These are phyloP conservation scores for Mortierella sp. DNA, from an alignment of 371 early-diverging fungal genomes.

Conservation along the genomic window DNA sequence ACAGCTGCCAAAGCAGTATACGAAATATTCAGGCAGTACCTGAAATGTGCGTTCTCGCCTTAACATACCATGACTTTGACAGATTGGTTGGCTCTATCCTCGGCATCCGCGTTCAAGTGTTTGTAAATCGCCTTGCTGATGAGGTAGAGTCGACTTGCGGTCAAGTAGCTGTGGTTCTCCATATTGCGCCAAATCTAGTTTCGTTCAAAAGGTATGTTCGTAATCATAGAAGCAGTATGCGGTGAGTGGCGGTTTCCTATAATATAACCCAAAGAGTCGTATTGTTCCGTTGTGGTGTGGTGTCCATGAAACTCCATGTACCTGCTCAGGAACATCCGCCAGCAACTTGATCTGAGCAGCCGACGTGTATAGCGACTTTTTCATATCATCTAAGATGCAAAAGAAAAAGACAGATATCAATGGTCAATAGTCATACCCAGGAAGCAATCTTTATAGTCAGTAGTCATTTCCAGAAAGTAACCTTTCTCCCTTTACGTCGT, in stretches of 20 bases:
- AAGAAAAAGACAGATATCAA: not conserved
- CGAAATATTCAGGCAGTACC: not conserved
- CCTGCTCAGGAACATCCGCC: conserved; percentile 91
- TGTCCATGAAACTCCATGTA: conserved; percentile 26
- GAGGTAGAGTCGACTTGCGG: conserved; percentile 78
- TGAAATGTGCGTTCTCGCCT: not conserved
- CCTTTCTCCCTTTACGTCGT: not conserved
- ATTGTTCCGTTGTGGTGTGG: not conserved
- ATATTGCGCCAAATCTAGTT: conserved; percentile 81
- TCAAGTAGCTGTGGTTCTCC: conserved; percentile 77
- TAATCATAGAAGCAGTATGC: not conserved
- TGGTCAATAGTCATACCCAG: not conserved
- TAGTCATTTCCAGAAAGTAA: not conserved
- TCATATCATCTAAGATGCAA: conserved; percentile 64
- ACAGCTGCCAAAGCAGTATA: not conserved
- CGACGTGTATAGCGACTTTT: conserved; percentile 71
- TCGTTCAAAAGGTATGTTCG: conserved; percentile 9
- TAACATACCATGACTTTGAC: conserved; percentile 48
- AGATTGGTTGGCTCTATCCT: conserved; percentile 30
- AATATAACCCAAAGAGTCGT: not conserved
- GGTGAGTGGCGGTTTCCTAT: not conserved
- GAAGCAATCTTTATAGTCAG: not conserved
- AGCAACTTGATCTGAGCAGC: conserved; percentile 88
- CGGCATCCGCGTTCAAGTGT: conserved; percentile 67
- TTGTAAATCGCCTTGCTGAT: conserved; percentile 77